phyloP scores from a whole-genome alignment of 768 basidiomycete genomes.

The Boletus vermiculosoides region DNA sequence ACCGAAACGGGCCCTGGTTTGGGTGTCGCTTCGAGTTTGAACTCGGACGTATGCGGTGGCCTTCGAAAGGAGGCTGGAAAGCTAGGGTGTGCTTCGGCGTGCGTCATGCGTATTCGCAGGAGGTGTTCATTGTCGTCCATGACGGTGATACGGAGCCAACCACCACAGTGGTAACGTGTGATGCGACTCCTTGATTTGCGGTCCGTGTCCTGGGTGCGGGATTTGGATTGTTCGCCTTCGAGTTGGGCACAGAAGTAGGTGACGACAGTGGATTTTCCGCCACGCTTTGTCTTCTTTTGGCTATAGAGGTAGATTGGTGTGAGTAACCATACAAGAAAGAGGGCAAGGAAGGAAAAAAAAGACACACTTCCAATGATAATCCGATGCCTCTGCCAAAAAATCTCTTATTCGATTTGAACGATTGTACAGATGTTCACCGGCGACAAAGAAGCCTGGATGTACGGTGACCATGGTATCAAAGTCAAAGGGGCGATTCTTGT shows the following conservation, averaged over 20 bases:
- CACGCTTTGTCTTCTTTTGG: conserved; percentile 37
- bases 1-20: conserved; percentile 23
- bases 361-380: conserved; percentile 37
- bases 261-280: conserved; percentile 35
- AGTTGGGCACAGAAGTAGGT: conserved; percentile 37
- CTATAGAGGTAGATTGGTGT: conserved; percentile 7
- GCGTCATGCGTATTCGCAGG: conserved; percentile 36
- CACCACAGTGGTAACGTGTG: conserved; percentile 35
- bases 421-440: conserved; percentile 35
- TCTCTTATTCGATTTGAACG: conserved; percentile 37
- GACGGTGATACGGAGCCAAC: conserved; percentile 37
- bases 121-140: conserved; percentile 37
- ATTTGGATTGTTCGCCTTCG: conserved; percentile 36
- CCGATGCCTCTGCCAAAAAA: conserved; percentile 33
- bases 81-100: conserved; percentile 34
- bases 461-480: conserved; percentile 37
- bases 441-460: conserved; percentile 31
- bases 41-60: conserved; percentile 34
- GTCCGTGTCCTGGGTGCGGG: conserved; percentile 32
- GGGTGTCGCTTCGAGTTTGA: conserved; percentile 31
- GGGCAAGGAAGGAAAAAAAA: too few species aligned
- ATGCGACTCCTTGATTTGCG: conserved; percentile 37
- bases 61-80: conserved; percentile 35
- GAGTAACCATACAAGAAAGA: background rate
- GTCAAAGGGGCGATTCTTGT: conserved; percentile 33